Evolutionary conservation across 345 rosid species (phyloP).

Genomic region (Eucalyptus melliodora): DNA sequence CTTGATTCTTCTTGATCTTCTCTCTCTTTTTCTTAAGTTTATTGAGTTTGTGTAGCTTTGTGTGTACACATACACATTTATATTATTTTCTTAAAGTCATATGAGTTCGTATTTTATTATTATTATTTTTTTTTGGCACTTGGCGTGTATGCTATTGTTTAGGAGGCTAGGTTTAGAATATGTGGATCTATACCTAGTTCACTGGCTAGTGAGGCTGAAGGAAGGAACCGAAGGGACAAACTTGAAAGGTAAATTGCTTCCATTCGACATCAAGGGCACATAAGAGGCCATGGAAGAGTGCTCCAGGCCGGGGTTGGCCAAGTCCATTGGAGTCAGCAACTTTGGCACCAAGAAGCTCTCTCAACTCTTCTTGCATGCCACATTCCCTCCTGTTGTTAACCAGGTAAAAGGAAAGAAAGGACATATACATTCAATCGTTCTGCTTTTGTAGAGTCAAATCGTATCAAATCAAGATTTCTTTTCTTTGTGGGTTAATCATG

Average conservation of each 20-base stretch:
- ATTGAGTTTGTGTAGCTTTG: background rate
- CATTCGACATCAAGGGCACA: background rate
- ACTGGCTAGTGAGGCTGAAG: constrained; percentile 17
- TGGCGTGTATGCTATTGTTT: background rate
- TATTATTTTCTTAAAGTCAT: background rate
- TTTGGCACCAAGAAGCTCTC: constrained; percentile 4
- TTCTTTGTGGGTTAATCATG: background rate
- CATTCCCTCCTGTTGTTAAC: constrained; percentile 3
- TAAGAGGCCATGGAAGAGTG: constrained; percentile 25
- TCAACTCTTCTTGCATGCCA: background rate
- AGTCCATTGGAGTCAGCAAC: constrained; percentile 19
- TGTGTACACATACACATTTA: background rate
- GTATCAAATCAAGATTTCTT: background rate
- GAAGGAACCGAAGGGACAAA: background rate
- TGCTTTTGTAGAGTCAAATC: too few relatives aligned
- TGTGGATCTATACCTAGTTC: constrained; percentile 23
- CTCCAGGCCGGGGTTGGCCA: constrained; percentile 1
- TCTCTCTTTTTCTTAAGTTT: background rate
- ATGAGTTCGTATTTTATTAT: background rate
- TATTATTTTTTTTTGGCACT: background rate
- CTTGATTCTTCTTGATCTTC: background rate
- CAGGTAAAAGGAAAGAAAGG: background rate
- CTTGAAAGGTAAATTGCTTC: background rate
- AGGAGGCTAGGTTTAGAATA: constrained; percentile 24
- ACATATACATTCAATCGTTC: too few relatives aligned